Percentiles rank a stretch among this genome's conserved stretches.
Conservation (phyloP, 331 rosid genomes). For the Ulmus americana region DNA sequence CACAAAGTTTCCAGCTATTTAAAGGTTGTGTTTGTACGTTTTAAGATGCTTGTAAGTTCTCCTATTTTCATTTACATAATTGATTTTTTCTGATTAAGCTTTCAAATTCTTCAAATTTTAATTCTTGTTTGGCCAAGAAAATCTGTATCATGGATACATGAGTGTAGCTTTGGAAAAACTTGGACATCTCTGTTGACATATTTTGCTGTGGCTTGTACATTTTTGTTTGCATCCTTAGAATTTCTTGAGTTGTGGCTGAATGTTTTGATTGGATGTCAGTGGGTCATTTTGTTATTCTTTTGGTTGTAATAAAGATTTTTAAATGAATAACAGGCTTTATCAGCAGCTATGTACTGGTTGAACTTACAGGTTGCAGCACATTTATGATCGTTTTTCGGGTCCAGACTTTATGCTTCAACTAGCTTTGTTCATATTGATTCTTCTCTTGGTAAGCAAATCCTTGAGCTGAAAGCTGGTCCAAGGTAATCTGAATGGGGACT, state of each 20-base stretch:
- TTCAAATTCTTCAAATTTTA: not conserved
- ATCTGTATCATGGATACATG: not conserved
- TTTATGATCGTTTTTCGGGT: conserved; percentile 34
- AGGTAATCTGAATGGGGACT: conserved; percentile 28
- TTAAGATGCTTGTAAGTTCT: not conserved
- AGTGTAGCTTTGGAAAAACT: not conserved
- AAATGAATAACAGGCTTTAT: conserved; percentile 68
- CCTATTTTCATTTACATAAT: not conserved
- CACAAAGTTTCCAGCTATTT: too few relatives aligned
- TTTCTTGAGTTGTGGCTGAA: conserved; percentile 7
- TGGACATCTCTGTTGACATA: not conserved
- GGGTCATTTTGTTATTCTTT: conserved; percentile 23
- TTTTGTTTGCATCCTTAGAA: conserved; percentile 12
- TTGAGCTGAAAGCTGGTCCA: conserved; percentile 41
- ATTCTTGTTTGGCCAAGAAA: not conserved
- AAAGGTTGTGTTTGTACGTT: not conserved
- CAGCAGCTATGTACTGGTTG: conserved; percentile 98
- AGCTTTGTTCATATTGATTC: conserved; percentile 57
- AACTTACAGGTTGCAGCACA: conserved; percentile 96
- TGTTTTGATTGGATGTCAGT: not conserved
- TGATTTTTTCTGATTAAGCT: not conserved
- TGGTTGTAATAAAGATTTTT: conserved; percentile 62
- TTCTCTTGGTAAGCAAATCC: conserved; percentile 49
- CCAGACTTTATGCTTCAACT: conserved; percentile 58
- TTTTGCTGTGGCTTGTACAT: not conserved